Evolutionary conservation across 805 yeast genomes (phyloP).

Genomic region (Lachancea mirantina): DNA sequence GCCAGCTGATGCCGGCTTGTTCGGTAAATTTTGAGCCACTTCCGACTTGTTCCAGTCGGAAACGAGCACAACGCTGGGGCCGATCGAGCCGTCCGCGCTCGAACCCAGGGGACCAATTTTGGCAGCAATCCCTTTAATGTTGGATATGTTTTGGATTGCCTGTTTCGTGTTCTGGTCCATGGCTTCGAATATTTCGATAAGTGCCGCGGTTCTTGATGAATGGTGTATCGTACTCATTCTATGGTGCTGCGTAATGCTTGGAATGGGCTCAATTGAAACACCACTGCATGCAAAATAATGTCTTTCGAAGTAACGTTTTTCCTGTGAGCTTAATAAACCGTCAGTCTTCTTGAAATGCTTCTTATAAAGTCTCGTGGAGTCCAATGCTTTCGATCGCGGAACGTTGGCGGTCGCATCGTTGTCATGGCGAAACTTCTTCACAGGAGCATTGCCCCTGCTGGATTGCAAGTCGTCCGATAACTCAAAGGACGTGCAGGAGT

Average conservation of each 20-base stretch:
- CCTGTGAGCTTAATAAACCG: slow-evolving; percentile 16
- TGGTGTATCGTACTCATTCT: slow-evolving; percentile 15
- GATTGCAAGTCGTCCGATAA: slow-evolving; percentile 4
- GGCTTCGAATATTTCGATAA: slow-evolving; percentile 14
- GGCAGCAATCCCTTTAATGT: slow-evolving; percentile 11
- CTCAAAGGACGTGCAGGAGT: slow-evolving; percentile 2
- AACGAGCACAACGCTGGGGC: no score
- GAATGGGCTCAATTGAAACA: slow-evolving; percentile 22
- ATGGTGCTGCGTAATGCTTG: slow-evolving; percentile 12
- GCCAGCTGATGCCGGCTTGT: no score
- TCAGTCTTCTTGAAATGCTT: slow-evolving; percentile 5
- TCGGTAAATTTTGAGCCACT: no score
- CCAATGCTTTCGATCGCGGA: slow-evolving; percentile 1
- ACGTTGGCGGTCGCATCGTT: background rate
- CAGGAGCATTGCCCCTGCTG: background rate
- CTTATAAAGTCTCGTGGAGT: slow-evolving; percentile 3
- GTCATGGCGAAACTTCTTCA: background rate
- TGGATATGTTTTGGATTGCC: slow-evolving; percentile 24
- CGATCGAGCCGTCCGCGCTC: no score
- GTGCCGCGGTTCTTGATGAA: slow-evolving; percentile 10
- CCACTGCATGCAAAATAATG: slow-evolving; percentile 17
- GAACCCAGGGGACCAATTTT: slow-evolving; percentile 1
- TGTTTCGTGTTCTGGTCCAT: slow-evolving; percentile 11
- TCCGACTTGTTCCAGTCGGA: no score
- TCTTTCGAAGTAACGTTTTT: slow-evolving; percentile 18